Evolutionary conservation across 305 asterid genomes (phyloP).

Genomic region (Fraxinus baroniana): DNA sequence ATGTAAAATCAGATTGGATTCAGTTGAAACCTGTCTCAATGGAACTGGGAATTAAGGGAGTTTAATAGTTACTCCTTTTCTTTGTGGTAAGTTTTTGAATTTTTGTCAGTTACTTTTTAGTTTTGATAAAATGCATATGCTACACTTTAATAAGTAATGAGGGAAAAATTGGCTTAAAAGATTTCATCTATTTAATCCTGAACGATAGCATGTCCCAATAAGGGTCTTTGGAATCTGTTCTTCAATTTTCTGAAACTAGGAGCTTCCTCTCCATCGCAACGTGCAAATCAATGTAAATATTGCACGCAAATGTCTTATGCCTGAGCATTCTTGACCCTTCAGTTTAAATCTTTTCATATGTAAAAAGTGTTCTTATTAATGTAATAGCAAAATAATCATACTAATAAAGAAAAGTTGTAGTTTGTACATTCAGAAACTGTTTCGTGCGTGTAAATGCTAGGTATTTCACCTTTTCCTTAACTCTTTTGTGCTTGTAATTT

Average conservation of each 20-base stretch:
- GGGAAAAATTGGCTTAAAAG: background rate
- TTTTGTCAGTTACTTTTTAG: background rate
- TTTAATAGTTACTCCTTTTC: background rate
- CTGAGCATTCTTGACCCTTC: background rate
- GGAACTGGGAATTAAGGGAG: background rate
- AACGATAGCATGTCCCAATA: background rate
- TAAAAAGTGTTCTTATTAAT: background rate
- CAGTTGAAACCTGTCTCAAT: background rate
- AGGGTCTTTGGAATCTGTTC: background rate
- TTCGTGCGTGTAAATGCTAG: background rate
- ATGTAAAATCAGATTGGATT: background rate
- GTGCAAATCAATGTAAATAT: background rate
- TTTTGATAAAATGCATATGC: background rate
- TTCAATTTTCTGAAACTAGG: background rate
- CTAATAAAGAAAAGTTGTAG: background rate
- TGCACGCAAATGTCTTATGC: background rate
- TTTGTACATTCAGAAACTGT: background rate
- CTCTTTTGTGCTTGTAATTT: constrained; percentile 6
- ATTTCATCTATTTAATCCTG: background rate
- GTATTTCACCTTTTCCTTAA: constrained; percentile 5
- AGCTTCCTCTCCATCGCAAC: background rate
- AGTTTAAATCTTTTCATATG: background rate
- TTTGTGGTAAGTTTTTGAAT: background rate
- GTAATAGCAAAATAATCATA: background rate
- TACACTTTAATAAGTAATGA: background rate